Base-by-base conservation (phyloP, 1,284 basidiomycete species). In the Ganoderma lucidum region DNA sequence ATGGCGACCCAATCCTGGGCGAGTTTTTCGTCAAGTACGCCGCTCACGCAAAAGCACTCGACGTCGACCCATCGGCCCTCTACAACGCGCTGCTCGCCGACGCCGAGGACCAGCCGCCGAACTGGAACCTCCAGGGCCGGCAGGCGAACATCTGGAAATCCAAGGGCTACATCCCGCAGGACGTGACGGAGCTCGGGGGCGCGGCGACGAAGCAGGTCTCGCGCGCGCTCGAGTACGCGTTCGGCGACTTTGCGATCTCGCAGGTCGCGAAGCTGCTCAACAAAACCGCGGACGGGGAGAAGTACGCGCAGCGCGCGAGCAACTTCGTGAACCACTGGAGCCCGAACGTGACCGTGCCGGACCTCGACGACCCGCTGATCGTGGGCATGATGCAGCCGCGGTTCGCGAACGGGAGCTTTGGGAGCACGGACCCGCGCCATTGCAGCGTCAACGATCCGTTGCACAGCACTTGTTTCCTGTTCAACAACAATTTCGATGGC, bases 1-100 rank as follows among this genome's bases (percentile, higher is more conserved):
- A 90, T 72, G 90, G 81, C 0, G 89, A 90, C 74, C 88, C 88
- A 0, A 89, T 90, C 61, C 79, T 91, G 2, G 87, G 83, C 23
- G 89, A 91, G 77, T 90, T 90, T 79, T 87, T 87, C 71, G 88
- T 90, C 62, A 91, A 91, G 88, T 89, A 76, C n/a, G 78, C 83
- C 58, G 79, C 86, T 5, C 82, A 88, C 55, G 84, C 86, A 0
- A 75, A 79, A 0, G 75, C 80, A 1, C 79, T 90, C 4, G 81
- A 82, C 56, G 87, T 90, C 19, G 84, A 85, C 3, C 74, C 84
- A 0, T 75, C 80, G 12, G 86, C 84, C 60, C 77, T 89, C 0
- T 90, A 88, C 73, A 80, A 77, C 37, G 87, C 88, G 0, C 78
- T 90, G 28, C 78, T 88, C 6, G 85, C 86, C 0, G 88, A 91